Percentiles rank a stretch among this genome's conserved stretches.
These are phyloP conservation scores for Gloeopeniophorella convolvens DNA, from an alignment of 768 basidiomycete genomes.

Conservation along the genomic window DNA sequence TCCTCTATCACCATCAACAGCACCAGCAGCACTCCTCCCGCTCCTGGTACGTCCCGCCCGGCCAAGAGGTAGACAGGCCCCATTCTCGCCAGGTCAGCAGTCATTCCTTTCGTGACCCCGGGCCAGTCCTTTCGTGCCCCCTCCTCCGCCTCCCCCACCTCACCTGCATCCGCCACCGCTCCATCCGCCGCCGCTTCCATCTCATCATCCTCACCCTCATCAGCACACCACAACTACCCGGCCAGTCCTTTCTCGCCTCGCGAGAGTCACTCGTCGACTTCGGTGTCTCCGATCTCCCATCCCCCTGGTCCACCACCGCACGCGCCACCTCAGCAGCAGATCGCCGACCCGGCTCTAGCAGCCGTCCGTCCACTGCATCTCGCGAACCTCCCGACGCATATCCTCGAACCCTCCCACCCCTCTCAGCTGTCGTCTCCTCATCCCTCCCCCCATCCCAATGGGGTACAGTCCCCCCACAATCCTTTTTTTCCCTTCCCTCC, in stretches of 20 bases:
- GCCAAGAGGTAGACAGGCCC: constrained; percentile 35
- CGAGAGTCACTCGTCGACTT: constrained; percentile 38
- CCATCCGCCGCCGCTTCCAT: constrained; percentile 21
- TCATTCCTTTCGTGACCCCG: constrained; percentile 73
- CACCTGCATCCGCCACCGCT: constrained; percentile 28
- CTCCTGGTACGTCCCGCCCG: constrained; percentile 36
- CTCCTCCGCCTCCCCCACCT: constrained; percentile 35
- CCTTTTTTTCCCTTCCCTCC: constrained; percentile 53
- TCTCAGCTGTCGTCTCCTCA: constrained; percentile 72
- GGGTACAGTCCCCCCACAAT: constrained; percentile 30
- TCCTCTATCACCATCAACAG: constrained; percentile 28
- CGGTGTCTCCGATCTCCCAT: constrained; percentile 33
- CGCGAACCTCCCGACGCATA: constrained; percentile 31
- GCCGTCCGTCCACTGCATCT: constrained; percentile 49
- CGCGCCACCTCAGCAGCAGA: constrained; percentile 28
- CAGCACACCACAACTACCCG: constrained; percentile 27
- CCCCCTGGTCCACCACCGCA: constrained; percentile 21
- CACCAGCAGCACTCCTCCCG: constrained; percentile 21
- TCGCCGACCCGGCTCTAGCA: constrained; percentile 43
- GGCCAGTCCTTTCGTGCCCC: constrained; percentile 79
- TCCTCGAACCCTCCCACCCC: constrained; percentile 58
- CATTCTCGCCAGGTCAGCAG: constrained; percentile 34
- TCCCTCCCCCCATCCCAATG: constrained; percentile 37
- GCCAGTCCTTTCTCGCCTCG: constrained; percentile 69
- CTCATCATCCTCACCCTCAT: constrained; percentile 24